Percentiles rank a stretch among this genome's conserved stretches.
Evolutionary conservation across 805 yeast genomes (phyloP).

Genomic region (Torulaspora microellipsoides): DNA sequence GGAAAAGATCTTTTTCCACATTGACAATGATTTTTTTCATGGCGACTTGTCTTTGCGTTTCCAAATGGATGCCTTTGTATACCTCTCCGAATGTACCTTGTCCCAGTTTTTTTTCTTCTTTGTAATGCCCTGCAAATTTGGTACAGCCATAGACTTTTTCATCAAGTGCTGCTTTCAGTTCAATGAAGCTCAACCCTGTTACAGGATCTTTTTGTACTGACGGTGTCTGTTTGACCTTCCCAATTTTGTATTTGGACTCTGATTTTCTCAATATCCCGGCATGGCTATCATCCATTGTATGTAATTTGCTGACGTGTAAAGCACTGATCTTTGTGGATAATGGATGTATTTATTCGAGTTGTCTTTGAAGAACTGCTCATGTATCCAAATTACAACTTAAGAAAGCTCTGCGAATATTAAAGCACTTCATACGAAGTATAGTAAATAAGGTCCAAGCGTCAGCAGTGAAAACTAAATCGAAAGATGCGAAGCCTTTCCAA

Average conservation of each 20-base stretch:
- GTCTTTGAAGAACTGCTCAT: too few relatives aligned
- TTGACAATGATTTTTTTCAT: slow-evolving; percentile 73
- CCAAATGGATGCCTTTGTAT: slow-evolving; percentile 57
- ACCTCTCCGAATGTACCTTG: slow-evolving; percentile 92
- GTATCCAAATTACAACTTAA: too few relatives aligned
- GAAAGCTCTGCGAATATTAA: too few relatives aligned
- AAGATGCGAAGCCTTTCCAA: too few relatives aligned
- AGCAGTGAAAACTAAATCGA: too few relatives aligned
- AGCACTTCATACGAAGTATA: too few relatives aligned
- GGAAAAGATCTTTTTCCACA: slow-evolving; percentile 55
- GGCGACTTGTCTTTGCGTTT: slow-evolving; percentile 65
- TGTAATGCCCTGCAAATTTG: slow-evolving; percentile 27
- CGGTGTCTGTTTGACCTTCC: slow-evolving; percentile 34
- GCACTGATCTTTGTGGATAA: too few relatives aligned
- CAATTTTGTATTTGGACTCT: slow-evolving; percentile 32
- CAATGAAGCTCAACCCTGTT: slow-evolving; percentile 28
- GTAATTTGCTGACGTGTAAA: neutral
- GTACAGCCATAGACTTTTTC: slow-evolving; percentile 34
- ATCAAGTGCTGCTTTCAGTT: slow-evolving; percentile 21
- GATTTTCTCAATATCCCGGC: slow-evolving; percentile 7
- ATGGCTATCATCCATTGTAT: slow-evolving; percentile 3
- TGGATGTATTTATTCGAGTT: too few relatives aligned
- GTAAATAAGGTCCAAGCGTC: too few relatives aligned
- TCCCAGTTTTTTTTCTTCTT: slow-evolving; percentile 51
- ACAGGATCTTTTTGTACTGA: slow-evolving; percentile 26